Base-by-base conservation (phyloP, 306 rosid genomes). In the Sesbania bispinosa region DNA sequence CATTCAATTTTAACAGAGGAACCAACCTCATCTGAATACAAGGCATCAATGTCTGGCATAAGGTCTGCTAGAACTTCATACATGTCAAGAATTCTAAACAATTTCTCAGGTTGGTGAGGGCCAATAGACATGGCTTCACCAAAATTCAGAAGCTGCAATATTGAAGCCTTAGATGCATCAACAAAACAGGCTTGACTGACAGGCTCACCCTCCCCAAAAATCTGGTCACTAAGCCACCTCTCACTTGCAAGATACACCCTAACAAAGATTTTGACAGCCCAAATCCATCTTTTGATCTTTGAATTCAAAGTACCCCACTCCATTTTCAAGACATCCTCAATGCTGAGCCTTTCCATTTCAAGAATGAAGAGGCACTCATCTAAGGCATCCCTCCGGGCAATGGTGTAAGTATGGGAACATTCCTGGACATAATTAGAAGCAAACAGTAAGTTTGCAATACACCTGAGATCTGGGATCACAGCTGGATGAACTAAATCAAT, bases 111-210 rank as follows among this genome's bases (percentile, higher is more conserved):
- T 18, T 88, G 83, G 69, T 90, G 98, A 42, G 98, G 96, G 32
- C 97, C 97, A 23, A 93, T 83, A 19, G 96, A 83, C 93, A 93
- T 90, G 69, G 98, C 98, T 80, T 88, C 97, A 10, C 88, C 86
- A 4, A 93, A 93, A 78, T 90, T 90, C 79, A 93, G 80, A 78
- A 93, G 93, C 83, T 90, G 98, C 84, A 90, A 62, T 58, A 93
- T 72, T 16, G 97, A 87, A 76, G 93, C 83, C 84, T 93, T 93
- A 3, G 98, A 88, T 42, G 96, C 85, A 74, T 87, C 93, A 54
- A 85, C 87, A 73, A 93, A 93, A 78, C 90, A 93, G 71, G 36
- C 78, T 26, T 81, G 39, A 57, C 84, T 66, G 51, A 81, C 59
- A 7, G 74, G 70, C 76, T 79, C 96, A 6, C 76, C 88, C 52